A percentile compares a stretch with the other conserved stretches of the same genome.
Evolutionary conservation across 2,329 filamentous ascomycete genomes (phyloP).

Genomic region (Colletotrichum graminicola): DNA sequence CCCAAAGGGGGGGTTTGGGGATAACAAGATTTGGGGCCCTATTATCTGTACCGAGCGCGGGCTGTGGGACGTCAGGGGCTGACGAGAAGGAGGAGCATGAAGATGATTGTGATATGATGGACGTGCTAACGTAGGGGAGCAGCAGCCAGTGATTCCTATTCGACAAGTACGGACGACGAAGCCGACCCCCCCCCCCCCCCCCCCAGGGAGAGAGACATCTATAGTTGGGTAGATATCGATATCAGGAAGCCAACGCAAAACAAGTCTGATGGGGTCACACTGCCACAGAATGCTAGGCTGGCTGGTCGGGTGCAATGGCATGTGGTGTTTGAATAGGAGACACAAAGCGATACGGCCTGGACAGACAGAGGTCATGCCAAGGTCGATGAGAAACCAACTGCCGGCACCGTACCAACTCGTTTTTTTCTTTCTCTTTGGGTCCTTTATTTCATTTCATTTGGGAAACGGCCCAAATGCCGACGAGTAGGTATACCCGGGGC

Average conservation of each 20-base stretch:
- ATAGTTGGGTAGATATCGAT: slow-evolving; percentile 22
- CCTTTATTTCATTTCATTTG: not conserved
- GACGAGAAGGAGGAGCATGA: slow-evolving; percentile 15
- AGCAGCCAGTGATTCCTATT: slow-evolving; percentile 1
- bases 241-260: slow-evolving; percentile 24
- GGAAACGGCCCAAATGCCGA: not conserved
- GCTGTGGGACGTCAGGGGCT: not conserved
- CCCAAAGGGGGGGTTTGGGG: not conserved
- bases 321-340: slow-evolving; percentile 3
- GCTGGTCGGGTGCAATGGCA: slow-evolving; percentile 4
- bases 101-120: slow-evolving; percentile 31
- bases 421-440: not conserved
- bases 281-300: slow-evolving; percentile 14
- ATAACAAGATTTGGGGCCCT: slow-evolving; percentile 12
- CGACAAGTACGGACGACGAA: not conserved
- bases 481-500: not conserved
- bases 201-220: slow-evolving; percentile 18
- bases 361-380: not conserved
- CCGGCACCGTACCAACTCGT: not conserved
- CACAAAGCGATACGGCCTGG: not conserved
- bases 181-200: not conserved
- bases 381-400: not conserved
- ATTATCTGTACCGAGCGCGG: not conserved
- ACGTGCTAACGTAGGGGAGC: slow-evolving; percentile 17
- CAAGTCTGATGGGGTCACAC: slow-evolving; percentile 24